Conservation (phyloP, 1,139 yeast species). For the Pichia norvegensis region DNA sequence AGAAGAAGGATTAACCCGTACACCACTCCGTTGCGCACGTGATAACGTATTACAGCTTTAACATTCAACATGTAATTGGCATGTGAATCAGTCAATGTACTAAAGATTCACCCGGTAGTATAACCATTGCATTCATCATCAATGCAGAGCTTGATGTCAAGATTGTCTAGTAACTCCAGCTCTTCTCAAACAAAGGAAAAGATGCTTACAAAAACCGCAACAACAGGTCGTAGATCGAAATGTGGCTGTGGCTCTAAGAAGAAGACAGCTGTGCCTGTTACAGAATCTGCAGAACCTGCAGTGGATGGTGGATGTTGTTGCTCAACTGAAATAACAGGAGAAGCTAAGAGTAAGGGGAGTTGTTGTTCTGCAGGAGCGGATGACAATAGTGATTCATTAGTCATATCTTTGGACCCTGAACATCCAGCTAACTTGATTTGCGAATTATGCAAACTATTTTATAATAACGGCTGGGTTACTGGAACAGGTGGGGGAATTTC, state of each 20-base stretch:
- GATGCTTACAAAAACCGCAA: background rate
- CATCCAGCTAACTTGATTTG: constrained; percentile 87
- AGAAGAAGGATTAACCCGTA: no score
- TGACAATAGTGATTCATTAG: constrained; percentile 19
- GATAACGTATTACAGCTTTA: no score
- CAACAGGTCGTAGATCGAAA: background rate
- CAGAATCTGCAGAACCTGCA: background rate
- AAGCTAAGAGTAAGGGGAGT: background rate
- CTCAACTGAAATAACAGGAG: background rate
- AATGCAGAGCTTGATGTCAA: background rate
- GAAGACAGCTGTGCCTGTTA: background rate
- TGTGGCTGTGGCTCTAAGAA: background rate
- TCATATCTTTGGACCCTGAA: constrained; percentile 43
- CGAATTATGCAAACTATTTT: constrained; percentile 69
- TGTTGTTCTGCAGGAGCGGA: background rate
- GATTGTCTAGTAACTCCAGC: background rate
- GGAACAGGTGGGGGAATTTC: constrained; percentile 97
- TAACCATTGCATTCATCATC: background rate
- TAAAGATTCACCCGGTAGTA: background rate
- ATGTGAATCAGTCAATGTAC: background rate
- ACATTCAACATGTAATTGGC: no score
- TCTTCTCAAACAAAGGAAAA: background rate
- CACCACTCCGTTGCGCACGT: no score
- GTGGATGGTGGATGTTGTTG: background rate
- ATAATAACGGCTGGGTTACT: constrained; percentile 82